A percentile compares a stretch with the other conserved stretches of the same genome.
These are phyloP conservation scores for Candida qinlingensis DNA, from an alignment of 805 yeast species.

Conservation along the genomic window DNA sequence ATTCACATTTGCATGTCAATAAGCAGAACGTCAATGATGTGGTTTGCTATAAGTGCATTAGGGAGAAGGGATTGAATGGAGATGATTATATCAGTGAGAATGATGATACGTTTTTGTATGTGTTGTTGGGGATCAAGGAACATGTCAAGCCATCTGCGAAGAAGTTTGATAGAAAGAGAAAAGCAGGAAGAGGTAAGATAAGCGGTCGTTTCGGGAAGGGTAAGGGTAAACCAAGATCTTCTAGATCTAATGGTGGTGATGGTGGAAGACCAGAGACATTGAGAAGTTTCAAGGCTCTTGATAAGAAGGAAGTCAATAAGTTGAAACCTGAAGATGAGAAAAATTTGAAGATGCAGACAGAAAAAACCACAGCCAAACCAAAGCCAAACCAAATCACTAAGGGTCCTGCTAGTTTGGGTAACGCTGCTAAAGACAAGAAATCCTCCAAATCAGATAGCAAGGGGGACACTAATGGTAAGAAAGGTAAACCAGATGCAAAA, in stretches of 20 bases:
- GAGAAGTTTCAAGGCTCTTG: constrained; percentile 31
- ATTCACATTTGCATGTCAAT: constrained; percentile 35
- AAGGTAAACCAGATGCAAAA: too few relatives aligned
- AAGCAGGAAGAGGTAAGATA: constrained; percentile 31
- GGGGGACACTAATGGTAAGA: neutral
- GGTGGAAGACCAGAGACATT: constrained; percentile 29
- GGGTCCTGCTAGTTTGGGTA: neutral
- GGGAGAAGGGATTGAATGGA: constrained; percentile 12
- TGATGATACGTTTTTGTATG: constrained; percentile 42
- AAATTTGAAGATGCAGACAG: neutral
- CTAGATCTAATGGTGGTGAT: constrained; percentile 10
- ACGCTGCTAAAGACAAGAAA: neutral
- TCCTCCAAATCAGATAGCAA: neutral
- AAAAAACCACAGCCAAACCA: neutral
- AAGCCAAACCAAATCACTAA: neutral
- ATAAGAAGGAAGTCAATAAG: constrained; percentile 20
- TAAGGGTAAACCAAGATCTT: constrained; percentile 11
- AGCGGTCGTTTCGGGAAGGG: constrained; percentile 12
- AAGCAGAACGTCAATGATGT: constrained; percentile 23
- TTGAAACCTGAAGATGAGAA: constrained; percentile 19
- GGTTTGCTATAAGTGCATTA: constrained; percentile 40
- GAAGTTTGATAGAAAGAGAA: constrained; percentile 26
- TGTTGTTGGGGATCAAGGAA: constrained; percentile 44
- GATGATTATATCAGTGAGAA: constrained; percentile 36
- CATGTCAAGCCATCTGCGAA: constrained; percentile 10